Conservation (phyloP, 805 yeast genomes). For the Scheffersomyces ergatensis region DNA sequence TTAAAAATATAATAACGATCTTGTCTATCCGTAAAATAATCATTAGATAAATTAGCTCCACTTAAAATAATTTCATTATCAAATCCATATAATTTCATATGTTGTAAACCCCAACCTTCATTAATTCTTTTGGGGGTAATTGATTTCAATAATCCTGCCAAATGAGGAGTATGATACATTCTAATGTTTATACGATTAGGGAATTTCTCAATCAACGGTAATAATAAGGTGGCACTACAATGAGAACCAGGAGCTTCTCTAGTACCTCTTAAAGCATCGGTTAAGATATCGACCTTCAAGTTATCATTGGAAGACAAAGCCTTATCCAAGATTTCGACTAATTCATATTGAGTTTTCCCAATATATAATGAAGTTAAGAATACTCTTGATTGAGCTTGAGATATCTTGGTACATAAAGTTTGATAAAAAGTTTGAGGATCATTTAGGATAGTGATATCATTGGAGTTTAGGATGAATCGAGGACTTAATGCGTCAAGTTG, state of each 20-base stretch:
- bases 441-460: conserved; percentile 58
- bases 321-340: conserved; percentile 56
- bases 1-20: conserved; percentile 83
- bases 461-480: conserved; percentile 55
- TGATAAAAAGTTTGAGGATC: conserved; percentile 74
- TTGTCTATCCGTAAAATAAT: conserved; percentile 92
- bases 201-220: conserved; percentile 60
- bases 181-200: conserved; percentile 75
- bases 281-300: conserved; percentile 66
- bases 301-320: conserved; percentile 61
- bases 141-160: conserved; percentile 61
- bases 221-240: conserved; percentile 74
- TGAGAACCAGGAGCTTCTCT: conserved; percentile 76
- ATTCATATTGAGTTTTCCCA: conserved; percentile 79
- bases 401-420: conserved; percentile 60
- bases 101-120: conserved; percentile 92
- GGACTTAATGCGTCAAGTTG: conserved; percentile 68
- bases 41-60: conserved; percentile 90
- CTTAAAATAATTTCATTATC: conserved; percentile 84
- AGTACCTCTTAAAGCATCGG: conserved; percentile 90
- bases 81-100: conserved; percentile 95
- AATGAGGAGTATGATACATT: conserved; percentile 87
- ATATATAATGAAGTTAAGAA: conserved; percentile 84
- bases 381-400: conserved; percentile 58
- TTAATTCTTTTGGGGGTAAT: conserved; percentile 80